These are phyloP conservation scores for Citrullus mucosospermus DNA, from an alignment of 306 rosid species.

Conservation along the genomic window DNA sequence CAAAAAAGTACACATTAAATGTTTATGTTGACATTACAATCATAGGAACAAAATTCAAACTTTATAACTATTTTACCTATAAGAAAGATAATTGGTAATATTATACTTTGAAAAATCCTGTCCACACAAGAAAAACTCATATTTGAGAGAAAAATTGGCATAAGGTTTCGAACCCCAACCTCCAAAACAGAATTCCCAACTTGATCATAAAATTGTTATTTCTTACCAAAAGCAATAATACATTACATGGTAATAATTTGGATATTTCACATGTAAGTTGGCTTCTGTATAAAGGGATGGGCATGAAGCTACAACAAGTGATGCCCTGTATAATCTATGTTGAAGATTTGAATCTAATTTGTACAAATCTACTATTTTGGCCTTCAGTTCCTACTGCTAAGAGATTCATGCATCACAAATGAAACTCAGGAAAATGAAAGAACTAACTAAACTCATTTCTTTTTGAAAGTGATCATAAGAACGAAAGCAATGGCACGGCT, in stretches of 20 bases:
- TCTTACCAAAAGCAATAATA: not conserved
- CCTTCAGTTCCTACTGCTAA: slow-evolving; percentile 14
- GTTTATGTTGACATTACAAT: no score
- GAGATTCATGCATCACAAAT: not conserved
- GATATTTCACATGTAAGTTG: not conserved
- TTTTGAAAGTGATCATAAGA: slow-evolving; percentile 27
- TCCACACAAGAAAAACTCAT: no score
- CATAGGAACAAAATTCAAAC: no score
- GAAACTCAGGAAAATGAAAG: not conserved
- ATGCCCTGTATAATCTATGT: not conserved
- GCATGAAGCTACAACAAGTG: not conserved
- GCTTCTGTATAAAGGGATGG: not conserved
- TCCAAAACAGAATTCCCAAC: not conserved
- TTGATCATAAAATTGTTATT: not conserved
- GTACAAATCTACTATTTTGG: slow-evolving; percentile 6
- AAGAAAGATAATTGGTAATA: not conserved
- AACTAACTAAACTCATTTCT: slow-evolving; percentile 21
- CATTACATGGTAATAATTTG: not conserved
- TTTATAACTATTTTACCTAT: no score
- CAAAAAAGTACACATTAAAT: no score
- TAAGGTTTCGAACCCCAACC: not conserved
- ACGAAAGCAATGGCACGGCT: slow-evolving; percentile 36
- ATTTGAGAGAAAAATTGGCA: not conserved
- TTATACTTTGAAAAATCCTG: no score
- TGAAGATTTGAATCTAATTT: not conserved